Percentiles rank a stretch among this genome's conserved stretches.
phyloP scores from a whole-genome alignment of 495 filamentous ascomycete genomes.

The Hypoxylon fragiforme region DNA sequence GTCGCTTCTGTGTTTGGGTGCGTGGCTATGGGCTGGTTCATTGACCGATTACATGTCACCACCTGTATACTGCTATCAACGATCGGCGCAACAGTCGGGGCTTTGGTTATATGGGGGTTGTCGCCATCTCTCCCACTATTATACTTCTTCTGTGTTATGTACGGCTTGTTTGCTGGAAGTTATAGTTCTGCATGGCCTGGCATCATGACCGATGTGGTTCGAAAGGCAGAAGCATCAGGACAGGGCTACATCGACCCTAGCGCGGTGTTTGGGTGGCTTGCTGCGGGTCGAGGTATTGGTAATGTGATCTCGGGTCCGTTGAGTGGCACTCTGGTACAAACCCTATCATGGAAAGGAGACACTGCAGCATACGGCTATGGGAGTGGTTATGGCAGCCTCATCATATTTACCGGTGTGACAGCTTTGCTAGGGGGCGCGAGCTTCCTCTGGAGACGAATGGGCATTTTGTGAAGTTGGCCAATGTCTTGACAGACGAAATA shows the following conservation, averaged over 20 bases:
- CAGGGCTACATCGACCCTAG: conserved; percentile 32
- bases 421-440: conserved; percentile 55
- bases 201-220: conserved; percentile 53
- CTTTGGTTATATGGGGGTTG: conserved; percentile 69
- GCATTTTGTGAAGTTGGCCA: conserved; percentile 10
- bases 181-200: conserved; percentile 62
- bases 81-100: conserved; percentile 57
- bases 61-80: conserved; percentile 62
- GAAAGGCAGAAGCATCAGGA: conserved; percentile 27
- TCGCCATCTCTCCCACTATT: conserved; percentile 56
- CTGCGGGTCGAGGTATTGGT: conserved; percentile 65
- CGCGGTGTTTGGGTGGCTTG: conserved; percentile 53
- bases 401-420: conserved; percentile 61
- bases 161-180: conserved; percentile 68
- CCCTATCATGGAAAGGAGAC: conserved; percentile 35
- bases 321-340: conserved; percentile 55
- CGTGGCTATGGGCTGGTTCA: conserved; percentile 58
- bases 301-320: conserved; percentile 61
- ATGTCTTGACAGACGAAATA: not conserved
- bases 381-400: conserved; percentile 56
- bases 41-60: conserved; percentile 61
- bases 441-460: conserved; percentile 45
- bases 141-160: conserved; percentile 63
- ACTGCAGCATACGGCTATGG: conserved; percentile 41
- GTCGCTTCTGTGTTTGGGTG: conserved; percentile 57